Base-by-base conservation (phyloP, 805 yeast genomes). In the Ogataea pini region DNA sequence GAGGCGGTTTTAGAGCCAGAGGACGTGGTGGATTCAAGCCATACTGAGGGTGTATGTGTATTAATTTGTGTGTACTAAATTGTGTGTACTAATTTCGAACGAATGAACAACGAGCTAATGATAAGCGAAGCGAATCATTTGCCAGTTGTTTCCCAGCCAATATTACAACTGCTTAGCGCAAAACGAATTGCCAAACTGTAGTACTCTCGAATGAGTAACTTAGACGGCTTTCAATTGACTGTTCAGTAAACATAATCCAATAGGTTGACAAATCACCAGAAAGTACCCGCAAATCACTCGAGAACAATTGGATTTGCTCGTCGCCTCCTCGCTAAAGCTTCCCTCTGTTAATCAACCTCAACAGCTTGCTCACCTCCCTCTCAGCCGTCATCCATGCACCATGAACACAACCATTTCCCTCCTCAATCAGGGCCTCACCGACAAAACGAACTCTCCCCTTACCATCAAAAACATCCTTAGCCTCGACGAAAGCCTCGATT, bases 351-450 rank as follows among this genome's bases (percentile, higher is more conserved):
- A 65, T 49, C 25, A 49, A 24, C 19, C 46, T 47, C 2, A 58
- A 29, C 9, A 69, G 44, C 27, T 60, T 56, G 2, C 43, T 54
- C 9, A 80, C 81, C 48, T 77, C 83, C 51, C 82, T 67, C 27
- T 55, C 50, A 9, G 83, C 84, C 46, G 79, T 71, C 42, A 57
- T 53, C 68, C 78, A 79, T 0, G 85, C 85, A 2, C 83, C 85
- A 58, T 80, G 83, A 3, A 73, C 81, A 61, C 83, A 79, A 1
- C 83, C 84, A 29, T 74, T 73, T 6, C 83, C 84, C 38, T 75
- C 78, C 42, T 67, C 64, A 22, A 68, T 68, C 7, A 81, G 68
- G 51, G 78, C 83, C 57, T 79, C 85, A 4, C 85, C 84, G 0
- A 82, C 83, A 65, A 80, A 80, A 34, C 82, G 64, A 24, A 79